Percentiles rank a stretch among this genome's conserved stretches.
Conservation (phyloP, 768 basidiomycete genomes). For the Psilocybe tampanensis region DNA sequence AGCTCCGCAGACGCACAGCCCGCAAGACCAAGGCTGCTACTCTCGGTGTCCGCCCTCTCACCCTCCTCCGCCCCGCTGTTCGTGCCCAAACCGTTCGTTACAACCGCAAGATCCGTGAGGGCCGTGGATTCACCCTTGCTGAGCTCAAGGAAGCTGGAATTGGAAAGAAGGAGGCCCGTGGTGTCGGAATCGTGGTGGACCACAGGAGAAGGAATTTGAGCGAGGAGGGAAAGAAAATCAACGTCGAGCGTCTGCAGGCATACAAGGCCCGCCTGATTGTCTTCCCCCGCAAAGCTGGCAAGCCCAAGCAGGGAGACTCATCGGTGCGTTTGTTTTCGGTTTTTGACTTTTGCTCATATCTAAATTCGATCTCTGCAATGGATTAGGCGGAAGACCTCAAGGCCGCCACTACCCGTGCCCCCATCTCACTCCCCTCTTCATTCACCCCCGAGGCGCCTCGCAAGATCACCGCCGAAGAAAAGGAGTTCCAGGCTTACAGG, state of each 20-base stretch:
- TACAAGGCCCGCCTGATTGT: constrained; percentile 94
- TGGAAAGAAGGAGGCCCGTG: constrained; percentile 88
- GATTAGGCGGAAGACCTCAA: constrained; percentile 80
- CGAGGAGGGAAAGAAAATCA: constrained; percentile 95
- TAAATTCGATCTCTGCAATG: not conserved
- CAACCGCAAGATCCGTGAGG: constrained; percentile 97
- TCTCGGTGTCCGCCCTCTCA: constrained; percentile 90
- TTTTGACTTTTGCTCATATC: not conserved
- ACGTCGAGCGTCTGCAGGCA: constrained; percentile 90
- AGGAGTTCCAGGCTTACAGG: constrained; percentile 85
- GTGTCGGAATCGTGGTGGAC: constrained; percentile 94
- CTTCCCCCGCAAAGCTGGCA: constrained; percentile 95
- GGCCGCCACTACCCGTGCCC: constrained; percentile 70
- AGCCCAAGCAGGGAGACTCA: constrained; percentile 96
- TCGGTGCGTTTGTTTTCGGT: constrained; percentile 55
- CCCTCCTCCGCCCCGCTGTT: constrained; percentile 94
- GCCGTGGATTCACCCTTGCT: constrained; percentile 92
- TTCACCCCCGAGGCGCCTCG: constrained; percentile 83
- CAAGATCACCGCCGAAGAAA: constrained; percentile 90
- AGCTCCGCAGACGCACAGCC: constrained; percentile 91
- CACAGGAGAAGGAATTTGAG: constrained; percentile 95
- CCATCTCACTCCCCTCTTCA: constrained; percentile 67
- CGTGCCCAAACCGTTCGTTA: constrained; percentile 96
- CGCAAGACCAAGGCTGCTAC: constrained; percentile 89
- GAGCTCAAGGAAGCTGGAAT: constrained; percentile 98